Percentiles rank a stretch among this genome's conserved stretches.
Conservation (phyloP, 2,329 filamentous ascomycete genomes). For the Trichophyton verrucosum region DNA sequence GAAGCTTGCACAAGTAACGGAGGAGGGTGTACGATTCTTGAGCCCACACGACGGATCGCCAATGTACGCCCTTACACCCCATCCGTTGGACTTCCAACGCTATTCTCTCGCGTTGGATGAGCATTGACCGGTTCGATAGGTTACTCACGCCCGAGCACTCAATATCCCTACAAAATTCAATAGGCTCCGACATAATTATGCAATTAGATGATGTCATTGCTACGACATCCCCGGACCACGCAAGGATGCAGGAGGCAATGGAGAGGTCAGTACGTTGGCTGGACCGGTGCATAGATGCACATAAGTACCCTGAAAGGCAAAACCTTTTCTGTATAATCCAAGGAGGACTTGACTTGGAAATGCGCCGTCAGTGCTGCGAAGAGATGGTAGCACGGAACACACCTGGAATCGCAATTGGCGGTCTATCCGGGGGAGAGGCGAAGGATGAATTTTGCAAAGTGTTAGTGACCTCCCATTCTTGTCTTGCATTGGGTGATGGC, state of each 20-base stretch:
- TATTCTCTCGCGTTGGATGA: neutral
- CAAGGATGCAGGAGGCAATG: slow-evolving; percentile 89
- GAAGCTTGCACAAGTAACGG: slow-evolving; percentile 83
- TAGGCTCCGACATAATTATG: slow-evolving; percentile 98
- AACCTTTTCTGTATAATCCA: slow-evolving; percentile 99
- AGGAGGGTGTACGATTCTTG: slow-evolving; percentile 91
- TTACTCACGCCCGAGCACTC: slow-evolving; percentile 95
- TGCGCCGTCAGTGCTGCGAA: slow-evolving; percentile 68
- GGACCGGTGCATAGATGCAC: slow-evolving; percentile 83
- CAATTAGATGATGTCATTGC: slow-evolving; percentile 97
- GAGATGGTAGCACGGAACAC: slow-evolving; percentile 87
- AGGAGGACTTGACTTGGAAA: slow-evolving; percentile 76
- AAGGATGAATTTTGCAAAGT: slow-evolving; percentile 88
- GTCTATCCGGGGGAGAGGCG: slow-evolving; percentile 85
- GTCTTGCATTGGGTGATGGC: neutral
- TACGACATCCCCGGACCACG: slow-evolving; percentile 81
- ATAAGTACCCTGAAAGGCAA: slow-evolving; percentile 68
- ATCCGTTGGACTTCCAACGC: neutral
- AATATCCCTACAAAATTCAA: slow-evolving; percentile 88
- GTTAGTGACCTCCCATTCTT: slow-evolving; percentile 20
- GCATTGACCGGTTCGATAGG: slow-evolving; percentile 25
- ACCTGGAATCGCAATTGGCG: slow-evolving; percentile 91
- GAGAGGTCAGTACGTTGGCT: slow-evolving; percentile 88
- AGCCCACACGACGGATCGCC: slow-evolving; percentile 89
- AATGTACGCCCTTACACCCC: slow-evolving; percentile 45